These are phyloP conservation scores for Populus ilicifolia DNA, from an alignment of 345 rosid species.

Conservation along the genomic window DNA sequence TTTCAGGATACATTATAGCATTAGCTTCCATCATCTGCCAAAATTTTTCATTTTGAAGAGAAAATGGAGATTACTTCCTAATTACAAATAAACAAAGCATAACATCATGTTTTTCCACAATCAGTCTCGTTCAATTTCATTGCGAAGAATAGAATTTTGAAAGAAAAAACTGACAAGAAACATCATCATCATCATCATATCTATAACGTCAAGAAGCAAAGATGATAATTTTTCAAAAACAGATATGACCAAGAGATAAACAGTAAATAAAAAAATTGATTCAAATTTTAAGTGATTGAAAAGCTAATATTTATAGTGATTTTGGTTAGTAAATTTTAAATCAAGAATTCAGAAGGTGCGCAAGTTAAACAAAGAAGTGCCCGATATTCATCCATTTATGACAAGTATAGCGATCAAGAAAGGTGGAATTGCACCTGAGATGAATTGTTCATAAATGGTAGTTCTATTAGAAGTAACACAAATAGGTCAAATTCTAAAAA, in stretches of 20 bases:
- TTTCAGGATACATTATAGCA: slow-evolving; percentile 48
- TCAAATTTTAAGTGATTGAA: neutral
- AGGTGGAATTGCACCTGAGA: neutral
- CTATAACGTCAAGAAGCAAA: neutral
- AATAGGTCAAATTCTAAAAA: neutral
- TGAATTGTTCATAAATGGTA: neutral
- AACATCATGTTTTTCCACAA: neutral
- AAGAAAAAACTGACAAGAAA: neutral
- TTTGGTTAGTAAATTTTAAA: too few species aligned
- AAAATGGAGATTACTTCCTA: neutral
- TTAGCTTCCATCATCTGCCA: slow-evolving; percentile 53
- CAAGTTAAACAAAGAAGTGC: neutral
- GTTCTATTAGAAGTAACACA: neutral
- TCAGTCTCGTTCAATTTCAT: neutral
- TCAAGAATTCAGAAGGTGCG: too few species aligned
- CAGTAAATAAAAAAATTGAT: neutral
- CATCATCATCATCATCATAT: neutral
- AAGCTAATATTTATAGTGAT: neutral
- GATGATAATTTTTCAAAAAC: too few species aligned
- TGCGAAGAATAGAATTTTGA: neutral
- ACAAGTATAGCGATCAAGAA: neutral
- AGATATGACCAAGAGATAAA: neutral
- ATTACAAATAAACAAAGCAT: neutral
- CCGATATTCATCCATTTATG: neutral
- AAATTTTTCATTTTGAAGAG: neutral